Evolutionary conservation across 371 early-diverging fungal genomes (phyloP).

Genomic region (Mucor saturninus): DNA sequence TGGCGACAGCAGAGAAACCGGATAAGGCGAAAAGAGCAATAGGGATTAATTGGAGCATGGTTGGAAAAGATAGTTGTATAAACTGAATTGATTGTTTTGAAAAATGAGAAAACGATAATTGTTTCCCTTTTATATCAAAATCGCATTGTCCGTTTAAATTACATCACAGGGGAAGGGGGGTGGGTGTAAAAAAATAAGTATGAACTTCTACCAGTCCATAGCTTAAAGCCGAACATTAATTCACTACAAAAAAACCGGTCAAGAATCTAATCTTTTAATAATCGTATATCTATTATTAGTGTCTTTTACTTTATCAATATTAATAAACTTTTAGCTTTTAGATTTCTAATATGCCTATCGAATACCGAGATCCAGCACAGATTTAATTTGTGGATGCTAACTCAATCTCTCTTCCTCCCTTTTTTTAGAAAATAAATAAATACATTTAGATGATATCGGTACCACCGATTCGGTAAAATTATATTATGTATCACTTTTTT

Average conservation of each 20-base stretch:
- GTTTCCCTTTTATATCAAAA: slow-evolving; percentile 8
- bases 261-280: background rate
- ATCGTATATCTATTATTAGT: slow-evolving; percentile 4
- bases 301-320: background rate
- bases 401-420: too few relatives aligned
- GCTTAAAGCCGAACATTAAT: slow-evolving; percentile 8
- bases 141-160: background rate
- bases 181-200: background rate
- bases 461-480: too few relatives aligned
- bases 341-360: slow-evolving; percentile 12
- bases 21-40: slow-evolving; percentile 10
- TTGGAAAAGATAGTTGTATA: slow-evolving; percentile 2
- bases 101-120: background rate
- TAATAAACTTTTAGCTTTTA: background rate
- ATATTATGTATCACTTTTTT: too few relatives aligned
- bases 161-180: background rate
- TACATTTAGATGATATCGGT: too few relatives aligned
- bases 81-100: slow-evolving; percentile 13
- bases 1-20: slow-evolving; percentile 9
- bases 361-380: slow-evolving; percentile 6
- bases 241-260: background rate
- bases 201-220: background rate
- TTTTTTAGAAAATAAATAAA: too few relatives aligned
- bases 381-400: background rate
- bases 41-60: slow-evolving; percentile 12